These are phyloP conservation scores for Phlyctochytrium bullatum DNA, from an alignment of 192 early-diverging fungal species.

Conservation along the genomic window DNA sequence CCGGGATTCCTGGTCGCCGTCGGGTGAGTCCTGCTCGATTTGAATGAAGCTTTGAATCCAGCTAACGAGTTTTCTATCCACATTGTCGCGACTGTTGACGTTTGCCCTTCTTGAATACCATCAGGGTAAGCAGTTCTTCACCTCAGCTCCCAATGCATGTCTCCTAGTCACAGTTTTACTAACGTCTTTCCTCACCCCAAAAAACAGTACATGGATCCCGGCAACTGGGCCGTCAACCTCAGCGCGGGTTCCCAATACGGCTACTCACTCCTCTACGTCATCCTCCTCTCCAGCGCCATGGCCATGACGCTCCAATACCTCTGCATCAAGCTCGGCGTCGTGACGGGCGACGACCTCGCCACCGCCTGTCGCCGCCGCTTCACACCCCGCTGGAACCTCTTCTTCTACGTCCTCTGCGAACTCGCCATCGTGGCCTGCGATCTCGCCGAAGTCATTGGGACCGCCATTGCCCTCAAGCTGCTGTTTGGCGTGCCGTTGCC, in stretches of 20 bases:
- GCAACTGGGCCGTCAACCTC: conserved; percentile 84
- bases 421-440: conserved; percentile 79
- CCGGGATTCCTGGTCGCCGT: conserved; percentile 57
- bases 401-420: conserved; percentile 72
- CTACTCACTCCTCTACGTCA: conserved; percentile 70
- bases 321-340: conserved; percentile 72
- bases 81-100: no score
- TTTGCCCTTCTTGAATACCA: no score
- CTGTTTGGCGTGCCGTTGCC: conserved; percentile 69
- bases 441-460: conserved; percentile 87
- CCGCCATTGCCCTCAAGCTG: conserved; percentile 77
- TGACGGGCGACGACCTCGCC: conserved; percentile 71
- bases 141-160: no score
- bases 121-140: no score
- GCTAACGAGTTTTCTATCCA: no score
- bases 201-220: conserved; percentile 79
- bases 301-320: conserved; percentile 76
- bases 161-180: no score
- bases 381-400: conserved; percentile 55
- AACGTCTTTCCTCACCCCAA: no score
- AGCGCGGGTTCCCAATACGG: conserved; percentile 72
- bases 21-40: conserved; percentile 47
- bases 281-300: conserved; percentile 71
- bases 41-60: background rate
- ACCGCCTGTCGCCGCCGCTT: conserved; percentile 64